Conservation (phyloP, 2,329 filamentous ascomycete genomes). For the Colletotrichum lupini region DNA sequence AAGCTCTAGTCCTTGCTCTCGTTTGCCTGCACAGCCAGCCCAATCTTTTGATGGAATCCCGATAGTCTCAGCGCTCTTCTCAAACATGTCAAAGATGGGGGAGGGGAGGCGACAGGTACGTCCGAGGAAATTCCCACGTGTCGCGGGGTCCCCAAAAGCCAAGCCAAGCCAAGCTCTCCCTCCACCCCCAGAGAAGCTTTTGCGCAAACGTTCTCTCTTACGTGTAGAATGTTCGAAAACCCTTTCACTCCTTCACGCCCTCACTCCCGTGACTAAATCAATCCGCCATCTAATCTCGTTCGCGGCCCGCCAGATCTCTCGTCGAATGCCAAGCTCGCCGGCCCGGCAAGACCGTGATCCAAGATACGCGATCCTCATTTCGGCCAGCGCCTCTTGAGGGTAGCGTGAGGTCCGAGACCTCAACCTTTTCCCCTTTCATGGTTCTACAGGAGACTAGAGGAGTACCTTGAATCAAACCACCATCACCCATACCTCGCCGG, state of each 20-base stretch:
- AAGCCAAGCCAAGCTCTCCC: no score
- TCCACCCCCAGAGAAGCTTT: neutral
- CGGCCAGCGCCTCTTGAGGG: neutral
- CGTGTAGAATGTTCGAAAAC: neutral
- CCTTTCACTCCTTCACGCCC: neutral
- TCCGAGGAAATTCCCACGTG: neutral
- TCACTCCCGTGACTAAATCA: neutral
- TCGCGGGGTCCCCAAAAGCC: neutral
- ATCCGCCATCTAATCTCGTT: neutral
- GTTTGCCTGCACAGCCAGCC: neutral
- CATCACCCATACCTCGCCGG: no score
- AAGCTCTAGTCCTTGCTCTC: neutral
- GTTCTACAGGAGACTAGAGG: no score
- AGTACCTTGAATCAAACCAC: no score
- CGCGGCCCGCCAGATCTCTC: neutral
- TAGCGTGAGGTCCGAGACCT: no score
- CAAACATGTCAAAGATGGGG: neutral
- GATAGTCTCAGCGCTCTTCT: neutral
- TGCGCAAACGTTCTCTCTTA: neutral
- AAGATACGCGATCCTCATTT: no score
- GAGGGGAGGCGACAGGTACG: neutral
- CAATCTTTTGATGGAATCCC: neutral
- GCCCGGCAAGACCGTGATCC: no score
- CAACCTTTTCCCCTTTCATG: no score
- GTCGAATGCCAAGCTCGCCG: neutral